Percentiles rank a stretch among this genome's conserved stretches.
phyloP scores from a whole-genome alignment of 139 green algal species.

The Volvox africanus region DNA sequence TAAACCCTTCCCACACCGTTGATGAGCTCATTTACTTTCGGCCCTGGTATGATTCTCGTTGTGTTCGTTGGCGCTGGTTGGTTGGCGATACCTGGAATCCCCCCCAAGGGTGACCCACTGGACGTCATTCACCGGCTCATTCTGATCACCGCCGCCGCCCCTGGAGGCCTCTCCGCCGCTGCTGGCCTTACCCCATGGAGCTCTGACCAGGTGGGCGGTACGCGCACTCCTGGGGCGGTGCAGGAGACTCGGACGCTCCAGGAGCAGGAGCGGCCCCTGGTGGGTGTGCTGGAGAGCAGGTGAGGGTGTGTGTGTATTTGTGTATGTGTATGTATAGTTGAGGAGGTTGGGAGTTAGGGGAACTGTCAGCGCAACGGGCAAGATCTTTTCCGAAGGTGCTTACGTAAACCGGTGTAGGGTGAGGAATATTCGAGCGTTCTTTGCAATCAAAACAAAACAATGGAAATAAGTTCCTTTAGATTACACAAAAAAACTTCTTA shows the following conservation, averaged over 20 bases:
- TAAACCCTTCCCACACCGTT: neutral
- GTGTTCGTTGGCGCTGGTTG: neutral
- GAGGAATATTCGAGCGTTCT: no score
- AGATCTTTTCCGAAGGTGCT: no score
- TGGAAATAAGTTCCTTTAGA: no score
- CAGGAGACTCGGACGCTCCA: neutral
- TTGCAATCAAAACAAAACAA: no score
- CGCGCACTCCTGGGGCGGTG: no score
- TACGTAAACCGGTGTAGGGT: no score
- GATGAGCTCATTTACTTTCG: neutral
- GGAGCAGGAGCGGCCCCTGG: neutral
- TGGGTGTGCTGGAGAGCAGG: neutral
- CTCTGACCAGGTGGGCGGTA: neutral
- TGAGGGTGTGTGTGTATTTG: neutral
- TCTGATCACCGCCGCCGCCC: neutral
- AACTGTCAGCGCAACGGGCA: no score
- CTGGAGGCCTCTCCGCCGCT: neutral
- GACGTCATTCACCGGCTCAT: conserved; percentile 6
- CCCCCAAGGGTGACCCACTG: conserved; percentile 23
- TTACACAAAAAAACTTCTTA: no score
- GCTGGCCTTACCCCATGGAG: neutral
- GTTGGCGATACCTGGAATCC: neutral
- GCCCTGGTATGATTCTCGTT: neutral
- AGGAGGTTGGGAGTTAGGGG: no score
- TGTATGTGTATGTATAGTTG: no score